Evolutionary conservation across 169 alveolate species (phyloP), one percentile per base, ranked within the genome.

Genomic region (Sarcocystis neurona): DNA sequence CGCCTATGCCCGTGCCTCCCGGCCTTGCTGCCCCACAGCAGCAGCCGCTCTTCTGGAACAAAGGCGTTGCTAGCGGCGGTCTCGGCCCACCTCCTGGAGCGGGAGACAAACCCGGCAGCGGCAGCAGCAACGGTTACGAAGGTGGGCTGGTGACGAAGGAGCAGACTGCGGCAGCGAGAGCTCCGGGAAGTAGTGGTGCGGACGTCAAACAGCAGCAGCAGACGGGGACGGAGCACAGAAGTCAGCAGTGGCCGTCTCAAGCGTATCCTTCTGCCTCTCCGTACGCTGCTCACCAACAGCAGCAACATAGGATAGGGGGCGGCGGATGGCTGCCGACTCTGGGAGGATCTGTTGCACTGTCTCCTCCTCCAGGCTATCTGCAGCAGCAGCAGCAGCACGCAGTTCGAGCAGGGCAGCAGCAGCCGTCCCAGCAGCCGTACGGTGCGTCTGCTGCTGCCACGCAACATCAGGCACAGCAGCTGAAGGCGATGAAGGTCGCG

Each of bases 301-400:
- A 27, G 78, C 84, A 75, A 63, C 39, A 75, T 37, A 43, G 27
- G 3, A 5, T 68, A 44, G 47, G 86, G 53, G 47, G 68, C 86
- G 30, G 68, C 37, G 68, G 32, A 79, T 43, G 0, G 39, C 43
- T 23, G 74, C 68, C 46, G 41, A 18, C 56, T 77, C 27, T 27
- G 37, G 27, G 44, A n/a, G n/a, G n/a, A n/a, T 43, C 27, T 39
- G 32, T 41, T 20, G 85, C 44, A 39, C 30, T 3, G 20, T 18
- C 86, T 39, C 18, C 86, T 20, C 43, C 53, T 4, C 43, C 53
- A 10, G 32, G 86, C 6, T 50, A 39, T 30, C 53, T 48, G 72
- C 86, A 63, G n/a, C 77, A 15, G 41, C 30, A 34, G 86, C 86
- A 79, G 20, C 79, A 70, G 79, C 48, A 2, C n/a, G 79, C 79